phyloP scores from a whole-genome alignment of 495 filamentous ascomycete genomes.

The Hypoxylon crocopeplum region DNA sequence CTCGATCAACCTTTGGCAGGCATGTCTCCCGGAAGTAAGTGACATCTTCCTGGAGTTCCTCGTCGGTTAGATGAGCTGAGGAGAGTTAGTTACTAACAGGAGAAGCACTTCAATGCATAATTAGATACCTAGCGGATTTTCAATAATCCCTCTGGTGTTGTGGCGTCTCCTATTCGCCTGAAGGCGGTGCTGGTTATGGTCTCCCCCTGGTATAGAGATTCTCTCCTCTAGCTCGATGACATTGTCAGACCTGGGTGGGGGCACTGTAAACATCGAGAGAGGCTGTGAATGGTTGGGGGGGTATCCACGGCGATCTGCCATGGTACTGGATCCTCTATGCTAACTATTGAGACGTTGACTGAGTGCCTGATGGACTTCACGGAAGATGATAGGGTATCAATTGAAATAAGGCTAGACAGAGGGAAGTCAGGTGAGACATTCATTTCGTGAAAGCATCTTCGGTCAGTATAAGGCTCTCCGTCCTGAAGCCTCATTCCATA shows the following conservation, averaged over 20 bases:
- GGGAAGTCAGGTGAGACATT: background rate
- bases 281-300: background rate
- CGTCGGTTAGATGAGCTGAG: slow-evolving; percentile 35
- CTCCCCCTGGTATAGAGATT: background rate
- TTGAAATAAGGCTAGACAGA: slow-evolving; percentile 2
- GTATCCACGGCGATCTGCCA: slow-evolving; percentile 17
- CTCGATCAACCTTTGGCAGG: slow-evolving; percentile 15
- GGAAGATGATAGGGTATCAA: background rate
- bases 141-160: slow-evolving; percentile 34
- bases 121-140: slow-evolving; percentile 36
- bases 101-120: background rate
- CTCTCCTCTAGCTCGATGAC: slow-evolving; percentile 10
- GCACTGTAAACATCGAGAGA: background rate
- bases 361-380: background rate
- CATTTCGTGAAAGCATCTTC: slow-evolving; percentile 4
- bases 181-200: background rate
- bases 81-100: slow-evolving; percentile 2
- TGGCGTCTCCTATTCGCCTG: slow-evolving; percentile 26
- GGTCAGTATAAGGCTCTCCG: background rate
- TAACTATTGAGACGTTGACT: no score
- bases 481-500: background rate
- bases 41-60: slow-evolving; percentile 37
- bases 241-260: background rate
- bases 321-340: background rate
- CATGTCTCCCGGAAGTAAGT: slow-evolving; percentile 21